Conservation (phyloP, 1,139 yeast genomes). For the Blastobotrys serpentis region DNA sequence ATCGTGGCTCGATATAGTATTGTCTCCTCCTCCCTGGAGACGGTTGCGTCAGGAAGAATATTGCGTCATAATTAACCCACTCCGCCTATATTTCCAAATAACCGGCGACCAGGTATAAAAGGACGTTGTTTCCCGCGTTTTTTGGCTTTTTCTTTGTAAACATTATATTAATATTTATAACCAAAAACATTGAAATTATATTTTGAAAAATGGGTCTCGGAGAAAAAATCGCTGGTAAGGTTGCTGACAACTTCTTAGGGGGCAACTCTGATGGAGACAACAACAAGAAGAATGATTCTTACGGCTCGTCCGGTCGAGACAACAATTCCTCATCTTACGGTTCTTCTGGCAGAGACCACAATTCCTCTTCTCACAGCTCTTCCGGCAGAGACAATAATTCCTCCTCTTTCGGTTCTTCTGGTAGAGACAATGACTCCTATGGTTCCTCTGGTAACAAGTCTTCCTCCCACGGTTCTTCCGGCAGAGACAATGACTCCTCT, state of each 20-base stretch:
- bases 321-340: slow-evolving; percentile 18
- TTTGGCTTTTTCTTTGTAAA: background rate
- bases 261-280: slow-evolving; percentile 12
- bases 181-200: too few relatives aligned
- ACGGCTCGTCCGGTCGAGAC: slow-evolving; percentile 21
- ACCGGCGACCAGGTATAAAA: too few relatives aligned
- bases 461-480: slow-evolving; percentile 6
- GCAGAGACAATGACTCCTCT: slow-evolving; percentile 26
- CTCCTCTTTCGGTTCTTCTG: slow-evolving; percentile 20
- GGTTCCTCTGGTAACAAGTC: slow-evolving; percentile 12
- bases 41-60: too few relatives aligned
- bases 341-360: slow-evolving; percentile 21
- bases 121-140: slow-evolving; percentile 6
- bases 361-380: slow-evolving; percentile 21
- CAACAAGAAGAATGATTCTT: slow-evolving; percentile 18
- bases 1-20: too few relatives aligned
- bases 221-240: slow-evolving; percentile 25
- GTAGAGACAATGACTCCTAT: slow-evolving; percentile 18
- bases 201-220: slow-evolving; percentile 29
- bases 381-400: slow-evolving; percentile 8
- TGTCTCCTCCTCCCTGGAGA: background rate
- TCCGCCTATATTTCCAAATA: background rate
- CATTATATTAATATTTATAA: too few relatives aligned
- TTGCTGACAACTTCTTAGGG: slow-evolving; percentile 10
- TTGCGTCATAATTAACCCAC: slow-evolving; percentile 2